Percentiles rank a stretch among this genome's conserved stretches.
Evolutionary conservation across 2,329 filamentous ascomycete genomes (phyloP).

Genomic region (Alternaria sp.): DNA sequence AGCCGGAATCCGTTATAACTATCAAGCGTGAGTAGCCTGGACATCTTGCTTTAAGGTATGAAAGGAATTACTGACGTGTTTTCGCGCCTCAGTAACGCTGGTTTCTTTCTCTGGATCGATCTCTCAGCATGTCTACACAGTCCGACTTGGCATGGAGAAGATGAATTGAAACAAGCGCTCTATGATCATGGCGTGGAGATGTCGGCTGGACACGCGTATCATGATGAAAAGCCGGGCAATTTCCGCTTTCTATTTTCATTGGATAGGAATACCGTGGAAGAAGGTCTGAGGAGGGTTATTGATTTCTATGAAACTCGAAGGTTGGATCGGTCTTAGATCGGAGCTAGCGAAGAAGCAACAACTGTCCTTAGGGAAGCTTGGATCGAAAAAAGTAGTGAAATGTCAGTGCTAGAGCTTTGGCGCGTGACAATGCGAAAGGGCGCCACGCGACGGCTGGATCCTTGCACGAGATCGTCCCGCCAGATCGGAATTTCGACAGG

Average conservation of each 20-base stretch:
- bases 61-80: neutral
- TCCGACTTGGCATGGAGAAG: slow-evolving; percentile 20
- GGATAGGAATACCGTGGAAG: slow-evolving; percentile 46
- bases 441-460: slow-evolving; percentile 27
- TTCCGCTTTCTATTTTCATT: slow-evolving; percentile 56
- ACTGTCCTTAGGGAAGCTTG: neutral
- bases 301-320: slow-evolving; percentile 3
- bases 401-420: neutral
- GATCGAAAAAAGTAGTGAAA: neutral
- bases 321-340: neutral
- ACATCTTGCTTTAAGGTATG: neutral
- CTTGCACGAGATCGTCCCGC: slow-evolving; percentile 31
- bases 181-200: slow-evolving; percentile 30
- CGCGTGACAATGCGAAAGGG: slow-evolving; percentile 30
- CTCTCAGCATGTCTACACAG: slow-evolving; percentile 42
- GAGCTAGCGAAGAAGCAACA: neutral
- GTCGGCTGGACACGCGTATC: slow-evolving; percentile 44
- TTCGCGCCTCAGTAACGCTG: slow-evolving; percentile 57
- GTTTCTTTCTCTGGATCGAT: slow-evolving; percentile 66
- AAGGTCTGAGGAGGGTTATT: slow-evolving; percentile 43
- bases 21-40: slow-evolving; percentile 9
- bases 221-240: slow-evolving; percentile 51
- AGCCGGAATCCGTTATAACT: slow-evolving; percentile 9
- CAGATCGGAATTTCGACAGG: slow-evolving; percentile 26
- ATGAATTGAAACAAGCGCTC: slow-evolving; percentile 38